Evolutionary conservation across 2,329 filamentous ascomycete genomes (phyloP).

Genomic region (Penicillium sp.): DNA sequence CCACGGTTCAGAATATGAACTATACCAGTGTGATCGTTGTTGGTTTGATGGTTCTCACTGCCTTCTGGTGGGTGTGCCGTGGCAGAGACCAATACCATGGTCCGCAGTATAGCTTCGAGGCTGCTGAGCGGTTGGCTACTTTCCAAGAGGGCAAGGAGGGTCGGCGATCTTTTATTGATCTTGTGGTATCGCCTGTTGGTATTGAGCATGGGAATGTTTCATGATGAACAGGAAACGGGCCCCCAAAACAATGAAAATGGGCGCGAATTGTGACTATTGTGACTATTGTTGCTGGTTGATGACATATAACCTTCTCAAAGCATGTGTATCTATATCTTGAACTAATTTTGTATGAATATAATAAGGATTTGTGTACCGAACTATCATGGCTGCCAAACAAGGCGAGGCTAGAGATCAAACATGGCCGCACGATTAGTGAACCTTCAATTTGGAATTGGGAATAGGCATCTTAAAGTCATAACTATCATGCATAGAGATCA

Average conservation of each 20-base stretch:
- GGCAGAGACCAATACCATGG: conserved; percentile 35
- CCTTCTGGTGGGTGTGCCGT: conserved; percentile 36
- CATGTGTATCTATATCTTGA: not conserved
- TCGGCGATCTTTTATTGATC: conserved; percentile 18
- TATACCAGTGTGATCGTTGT: conserved; percentile 46
- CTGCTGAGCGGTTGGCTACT: conserved; percentile 55
- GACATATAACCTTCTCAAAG: not conserved
- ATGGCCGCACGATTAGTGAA: not conserved
- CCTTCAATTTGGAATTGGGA: not conserved
- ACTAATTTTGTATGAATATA: not conserved
- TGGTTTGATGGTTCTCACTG: conserved; percentile 36
- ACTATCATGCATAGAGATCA: conserved; percentile 7
- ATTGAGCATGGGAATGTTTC: conserved; percentile 2
- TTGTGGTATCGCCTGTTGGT: not conserved
- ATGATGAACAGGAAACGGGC: not conserved
- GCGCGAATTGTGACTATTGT: not conserved
- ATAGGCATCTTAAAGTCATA: conserved; percentile 15
- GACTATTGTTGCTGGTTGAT: not conserved
- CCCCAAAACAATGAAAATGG: not conserved
- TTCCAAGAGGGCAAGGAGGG: conserved; percentile 20
- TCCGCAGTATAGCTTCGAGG: conserved; percentile 50
- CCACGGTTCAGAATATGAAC: conserved; percentile 54
- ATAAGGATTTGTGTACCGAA: not conserved
- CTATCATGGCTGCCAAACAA: not conserved
- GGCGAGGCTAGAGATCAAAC: not conserved